Base-by-base conservation (phyloP, 108 stramenopile genomes). In the Nitzschia palea region DNA sequence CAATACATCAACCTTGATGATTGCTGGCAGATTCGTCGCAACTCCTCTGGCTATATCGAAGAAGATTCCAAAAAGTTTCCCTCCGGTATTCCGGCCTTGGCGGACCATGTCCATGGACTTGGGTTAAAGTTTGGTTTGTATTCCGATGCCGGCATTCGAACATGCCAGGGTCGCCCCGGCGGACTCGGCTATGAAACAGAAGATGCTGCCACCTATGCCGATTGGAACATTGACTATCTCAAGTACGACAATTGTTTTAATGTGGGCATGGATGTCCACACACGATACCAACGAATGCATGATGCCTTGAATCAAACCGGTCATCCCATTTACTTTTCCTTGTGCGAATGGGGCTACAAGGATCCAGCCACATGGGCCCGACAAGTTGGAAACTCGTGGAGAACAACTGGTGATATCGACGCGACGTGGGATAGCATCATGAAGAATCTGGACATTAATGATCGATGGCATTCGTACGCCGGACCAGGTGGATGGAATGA, bases 101-200 rank as follows among this genome's bases (percentile, higher is more conserved):
- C 47, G 0, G 77, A 77, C 0, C 78, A 80, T 56, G n/a, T 87
- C 9, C 89, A 85, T 70, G 17, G 47, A 15, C 31, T 61, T 22
- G 71, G 73, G n/a, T 45, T 86, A n/a, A 73, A 76, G 47, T 76
- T 82, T 66, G 90, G 90, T 57, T 55, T 87, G 26, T 91, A 91
- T 54, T 51, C 60, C 35, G 72, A 65, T 59, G 76, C 68, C 4
- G 84, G 86, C 12, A 33, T 56, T 8, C 17, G 59, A 20, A 86
- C 89, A 17, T 90, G 89, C 59, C 60, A 68, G 26, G 31, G 73
- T 3, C 72, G 68, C 12, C 83, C 85, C 4, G 88, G 83, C 10
- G 66, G 67, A 1, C 29, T 80, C 31, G 79, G 79, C 14, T 42
- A 76, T 50, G 84, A 90, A 61, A 42, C 5, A 9, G 17, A 55